Conservation (phyloP, 352 stramenopile species). For the Aphanomyces stellatus region DNA sequence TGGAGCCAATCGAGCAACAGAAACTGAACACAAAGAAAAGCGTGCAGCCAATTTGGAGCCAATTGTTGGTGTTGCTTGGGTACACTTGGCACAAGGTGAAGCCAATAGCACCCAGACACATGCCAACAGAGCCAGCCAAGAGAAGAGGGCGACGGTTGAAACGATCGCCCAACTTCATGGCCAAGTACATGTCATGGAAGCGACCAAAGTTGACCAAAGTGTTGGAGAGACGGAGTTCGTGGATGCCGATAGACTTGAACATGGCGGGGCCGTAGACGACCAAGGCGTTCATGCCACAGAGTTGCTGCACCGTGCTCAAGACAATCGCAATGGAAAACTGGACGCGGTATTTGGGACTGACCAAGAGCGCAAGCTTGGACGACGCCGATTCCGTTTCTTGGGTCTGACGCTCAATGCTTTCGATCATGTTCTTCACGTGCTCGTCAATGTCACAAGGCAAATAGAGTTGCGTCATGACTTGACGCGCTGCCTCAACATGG, state of each 20-base stretch:
- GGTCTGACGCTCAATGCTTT: not conserved
- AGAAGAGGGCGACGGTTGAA: conserved; percentile 15
- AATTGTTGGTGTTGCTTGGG: conserved; percentile 20
- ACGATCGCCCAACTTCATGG: not conserved
- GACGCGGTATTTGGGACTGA: conserved; percentile 24
- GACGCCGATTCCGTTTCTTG: not conserved
- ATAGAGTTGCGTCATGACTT: conserved; percentile 26
- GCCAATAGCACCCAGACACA: not conserved
- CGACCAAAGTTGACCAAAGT: conserved; percentile 15
- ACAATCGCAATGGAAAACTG: conserved; percentile 14
- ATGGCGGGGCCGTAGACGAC: conserved; percentile 6
- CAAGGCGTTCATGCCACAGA: conserved; percentile 11
- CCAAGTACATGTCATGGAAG: not conserved
- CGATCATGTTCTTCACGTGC: conserved; percentile 21
- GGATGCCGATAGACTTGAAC: conserved; percentile 3
- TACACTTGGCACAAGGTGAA: conserved; percentile 16
- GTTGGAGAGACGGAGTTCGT: conserved; percentile 4
- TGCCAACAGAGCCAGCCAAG: conserved; percentile 2
- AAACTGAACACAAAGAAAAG: conserved; percentile 13
- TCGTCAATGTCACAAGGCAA: conserved; percentile 21
- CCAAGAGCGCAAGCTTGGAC: conserved; percentile 18
- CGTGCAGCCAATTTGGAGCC: conserved; percentile 32
- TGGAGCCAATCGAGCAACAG: conserved; percentile 34
- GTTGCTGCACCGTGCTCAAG: conserved; percentile 1
- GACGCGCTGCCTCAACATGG: conserved; percentile 21